Conservation (phyloP, 306 rosid genomes). For the Vachellia pachyceras region DNA sequence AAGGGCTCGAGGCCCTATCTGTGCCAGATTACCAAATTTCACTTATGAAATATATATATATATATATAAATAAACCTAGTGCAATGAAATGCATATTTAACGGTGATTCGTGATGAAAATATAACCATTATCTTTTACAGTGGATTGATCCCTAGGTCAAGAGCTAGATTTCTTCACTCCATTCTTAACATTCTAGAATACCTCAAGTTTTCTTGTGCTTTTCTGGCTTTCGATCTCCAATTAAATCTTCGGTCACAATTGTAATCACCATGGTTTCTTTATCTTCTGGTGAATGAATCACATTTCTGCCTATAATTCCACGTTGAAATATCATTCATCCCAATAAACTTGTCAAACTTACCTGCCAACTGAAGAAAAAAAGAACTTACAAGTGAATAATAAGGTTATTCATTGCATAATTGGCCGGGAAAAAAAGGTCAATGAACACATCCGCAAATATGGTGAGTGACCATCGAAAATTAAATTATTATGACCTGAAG, state of each 20-base stretch:
- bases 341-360: neutral
- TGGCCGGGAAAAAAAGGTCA: too few relatives aligned
- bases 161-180: conserved; percentile 14
- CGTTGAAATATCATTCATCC: neutral
- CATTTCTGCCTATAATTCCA: neutral
- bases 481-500: too few relatives aligned
- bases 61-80: conserved; percentile 2
- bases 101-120: neutral
- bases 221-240: neutral
- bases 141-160: neutral
- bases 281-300: conserved; percentile 2
- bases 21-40: conserved; percentile 1
- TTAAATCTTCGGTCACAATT: conserved; percentile 2
- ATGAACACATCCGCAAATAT: too few relatives aligned
- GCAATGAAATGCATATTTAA: neutral
- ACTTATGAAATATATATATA: neutral
- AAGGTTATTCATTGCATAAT: too few relatives aligned
- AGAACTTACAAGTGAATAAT: neutral
- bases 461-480: too few relatives aligned
- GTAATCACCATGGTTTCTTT: neutral
- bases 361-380: conserved; percentile 1
- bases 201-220: neutral
- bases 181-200: neutral
- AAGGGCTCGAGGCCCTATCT: neutral
- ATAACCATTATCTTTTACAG: conserved; percentile 15